A percentile compares a stretch with the other conserved stretches of the same genome.
These are phyloP conservation scores for Populus davidiana DNA, from an alignment of 345 rosid genomes.

Conservation along the genomic window DNA sequence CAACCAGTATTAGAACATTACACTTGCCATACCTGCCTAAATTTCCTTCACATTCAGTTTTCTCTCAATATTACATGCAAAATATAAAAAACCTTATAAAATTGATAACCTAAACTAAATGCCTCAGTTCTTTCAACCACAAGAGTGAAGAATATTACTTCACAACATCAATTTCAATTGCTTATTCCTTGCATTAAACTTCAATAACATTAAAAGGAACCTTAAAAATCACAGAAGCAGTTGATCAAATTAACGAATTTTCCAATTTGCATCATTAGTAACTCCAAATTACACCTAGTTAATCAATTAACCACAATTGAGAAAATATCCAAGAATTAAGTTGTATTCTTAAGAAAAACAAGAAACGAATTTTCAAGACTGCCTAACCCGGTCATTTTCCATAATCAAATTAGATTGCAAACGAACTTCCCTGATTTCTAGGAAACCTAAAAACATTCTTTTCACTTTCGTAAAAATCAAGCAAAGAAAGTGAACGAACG, in stretches of 20 bases:
- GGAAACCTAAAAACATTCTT: not conserved
- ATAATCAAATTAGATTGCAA: not conserved
- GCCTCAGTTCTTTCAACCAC: not conserved
- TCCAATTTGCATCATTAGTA: not conserved
- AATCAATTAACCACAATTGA: not conserved
- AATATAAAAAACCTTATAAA: too few relatives aligned
- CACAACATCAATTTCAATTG: not conserved
- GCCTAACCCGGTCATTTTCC: not conserved
- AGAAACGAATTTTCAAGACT: not conserved
- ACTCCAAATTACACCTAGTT: not conserved
- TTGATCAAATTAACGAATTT: not conserved
- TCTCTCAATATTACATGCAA: not conserved
- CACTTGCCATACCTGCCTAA: too few relatives aligned
- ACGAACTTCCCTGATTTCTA: constrained; percentile 1
- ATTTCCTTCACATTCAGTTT: not conserved
- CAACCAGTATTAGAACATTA: not conserved
- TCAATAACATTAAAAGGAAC: not conserved
- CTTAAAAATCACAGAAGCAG: too few relatives aligned
- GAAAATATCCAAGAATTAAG: not conserved
- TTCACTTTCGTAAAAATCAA: not conserved
- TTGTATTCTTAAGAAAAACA: not conserved
- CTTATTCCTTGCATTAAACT: not conserved
- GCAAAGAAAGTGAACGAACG: not conserved
- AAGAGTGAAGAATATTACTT: not conserved
- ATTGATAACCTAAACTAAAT: not conserved